Conservation (phyloP, 176 grass and related monocot genomes). For the Puya raimondii region DNA sequence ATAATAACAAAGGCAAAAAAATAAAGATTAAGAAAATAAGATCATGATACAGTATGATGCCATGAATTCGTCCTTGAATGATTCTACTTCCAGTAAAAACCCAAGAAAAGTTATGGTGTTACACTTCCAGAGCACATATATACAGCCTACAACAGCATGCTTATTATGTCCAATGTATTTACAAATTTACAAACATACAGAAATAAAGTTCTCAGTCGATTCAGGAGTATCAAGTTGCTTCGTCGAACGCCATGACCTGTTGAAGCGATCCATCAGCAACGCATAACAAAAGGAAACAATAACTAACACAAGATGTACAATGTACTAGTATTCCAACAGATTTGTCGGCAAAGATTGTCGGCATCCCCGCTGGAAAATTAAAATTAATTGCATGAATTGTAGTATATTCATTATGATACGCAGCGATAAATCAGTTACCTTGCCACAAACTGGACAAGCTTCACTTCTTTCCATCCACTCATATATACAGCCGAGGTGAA, state of each 20-base stretch:
- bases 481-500: constrained; percentile 93
- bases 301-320: background rate
- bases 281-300: background rate
- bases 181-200: constrained; percentile 7
- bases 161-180: constrained; percentile 9
- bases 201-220: constrained; percentile 2
- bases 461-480: constrained; percentile 99
- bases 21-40: background rate
- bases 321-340: too few species aligned
- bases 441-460: constrained; percentile 87
- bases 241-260: constrained; percentile 45
- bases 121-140: constrained; percentile 38
- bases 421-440: constrained; percentile 36
- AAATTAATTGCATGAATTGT: constrained; percentile 7
- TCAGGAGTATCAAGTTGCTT: constrained; percentile 21
- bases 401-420: background rate
- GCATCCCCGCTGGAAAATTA: background rate
- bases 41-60: background rate
- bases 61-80: background rate
- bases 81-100: background rate
- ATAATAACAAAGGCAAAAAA: background rate
- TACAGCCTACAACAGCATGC: constrained; percentile 12
- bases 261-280: background rate
- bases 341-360: background rate
- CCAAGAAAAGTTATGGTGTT: background rate